These are phyloP conservation scores for Termitomyces sp. DNA, from an alignment of 768 basidiomycete genomes.

Conservation along the genomic window DNA sequence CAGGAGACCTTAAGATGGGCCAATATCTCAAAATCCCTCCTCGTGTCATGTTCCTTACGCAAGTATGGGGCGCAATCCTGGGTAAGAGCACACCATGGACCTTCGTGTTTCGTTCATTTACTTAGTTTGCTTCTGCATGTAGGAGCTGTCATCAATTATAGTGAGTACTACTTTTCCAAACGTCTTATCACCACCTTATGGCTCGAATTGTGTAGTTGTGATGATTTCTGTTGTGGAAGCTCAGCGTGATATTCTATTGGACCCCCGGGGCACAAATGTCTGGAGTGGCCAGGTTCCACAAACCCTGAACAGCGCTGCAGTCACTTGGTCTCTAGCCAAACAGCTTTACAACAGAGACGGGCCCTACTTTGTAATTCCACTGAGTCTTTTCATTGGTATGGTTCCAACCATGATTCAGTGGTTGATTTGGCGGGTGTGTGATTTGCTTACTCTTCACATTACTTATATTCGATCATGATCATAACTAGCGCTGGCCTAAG, in stretches of 20 bases:
- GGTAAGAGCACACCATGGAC: constrained; percentile 20
- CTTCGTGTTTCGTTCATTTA: not conserved
- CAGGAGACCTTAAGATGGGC: constrained; percentile 65
- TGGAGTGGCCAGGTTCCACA: constrained; percentile 54
- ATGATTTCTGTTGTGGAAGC: constrained; percentile 8
- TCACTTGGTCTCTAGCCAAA: constrained; percentile 62
- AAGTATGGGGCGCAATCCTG: constrained; percentile 61
- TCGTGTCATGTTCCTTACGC: constrained; percentile 33
- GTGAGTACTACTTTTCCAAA: constrained; percentile 14
- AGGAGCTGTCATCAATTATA: constrained; percentile 34
- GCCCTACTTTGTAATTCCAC: constrained; percentile 51
- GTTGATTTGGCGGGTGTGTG: constrained; percentile 42
- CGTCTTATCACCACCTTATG: too few species aligned
- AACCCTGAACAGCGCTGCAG: constrained; percentile 48
- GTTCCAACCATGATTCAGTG: constrained; percentile 38
- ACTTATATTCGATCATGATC: not conserved
- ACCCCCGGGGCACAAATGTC: constrained; percentile 50
- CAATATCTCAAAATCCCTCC: constrained; percentile 40
- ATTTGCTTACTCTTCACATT: not conserved
- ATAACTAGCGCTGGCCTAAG: constrained; percentile 44
- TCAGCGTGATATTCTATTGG: constrained; percentile 48
- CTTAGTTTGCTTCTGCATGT: not conserved
- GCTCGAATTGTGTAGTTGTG: too few species aligned
- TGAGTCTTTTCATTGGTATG: constrained; percentile 48
- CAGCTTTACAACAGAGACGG: constrained; percentile 48